These are phyloP conservation scores for Mortierella sp. DNA, from an alignment of 371 early-diverging fungal genomes.

Conservation along the genomic window DNA sequence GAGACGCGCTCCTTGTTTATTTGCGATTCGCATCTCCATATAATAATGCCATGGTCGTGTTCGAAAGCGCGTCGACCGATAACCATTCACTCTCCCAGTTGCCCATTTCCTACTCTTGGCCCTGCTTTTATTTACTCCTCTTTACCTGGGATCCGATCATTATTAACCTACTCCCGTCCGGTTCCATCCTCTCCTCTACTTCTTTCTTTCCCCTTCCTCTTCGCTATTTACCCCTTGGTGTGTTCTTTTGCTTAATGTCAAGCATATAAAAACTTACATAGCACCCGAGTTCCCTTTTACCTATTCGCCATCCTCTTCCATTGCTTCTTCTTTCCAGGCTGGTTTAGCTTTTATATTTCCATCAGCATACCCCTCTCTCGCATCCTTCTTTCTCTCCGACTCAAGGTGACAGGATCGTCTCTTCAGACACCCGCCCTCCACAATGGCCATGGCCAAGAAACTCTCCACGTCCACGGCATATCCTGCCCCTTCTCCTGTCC, in stretches of 20 bases:
- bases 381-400: background rate
- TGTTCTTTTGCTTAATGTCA: background rate
- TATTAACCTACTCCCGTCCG: background rate
- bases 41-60: background rate
- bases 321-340: background rate
- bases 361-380: background rate
- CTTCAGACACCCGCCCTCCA: background rate
- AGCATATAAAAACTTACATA: background rate
- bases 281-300: background rate
- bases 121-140: background rate
- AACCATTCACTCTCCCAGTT: background rate
- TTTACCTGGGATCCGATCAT: background rate
- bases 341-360: no score
- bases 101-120: background rate
- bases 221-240: background rate
- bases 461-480: background rate
- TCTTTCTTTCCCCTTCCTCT: background rate
- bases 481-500: background rate
- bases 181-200: background rate
- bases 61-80: background rate
- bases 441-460: constrained; percentile 6
- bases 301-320: background rate
- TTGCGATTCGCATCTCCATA: background rate
- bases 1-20: background rate
- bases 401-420: background rate